phyloP scores from a whole-genome alignment of 306 rosid species.

The Pterocarpus santalinus region DNA sequence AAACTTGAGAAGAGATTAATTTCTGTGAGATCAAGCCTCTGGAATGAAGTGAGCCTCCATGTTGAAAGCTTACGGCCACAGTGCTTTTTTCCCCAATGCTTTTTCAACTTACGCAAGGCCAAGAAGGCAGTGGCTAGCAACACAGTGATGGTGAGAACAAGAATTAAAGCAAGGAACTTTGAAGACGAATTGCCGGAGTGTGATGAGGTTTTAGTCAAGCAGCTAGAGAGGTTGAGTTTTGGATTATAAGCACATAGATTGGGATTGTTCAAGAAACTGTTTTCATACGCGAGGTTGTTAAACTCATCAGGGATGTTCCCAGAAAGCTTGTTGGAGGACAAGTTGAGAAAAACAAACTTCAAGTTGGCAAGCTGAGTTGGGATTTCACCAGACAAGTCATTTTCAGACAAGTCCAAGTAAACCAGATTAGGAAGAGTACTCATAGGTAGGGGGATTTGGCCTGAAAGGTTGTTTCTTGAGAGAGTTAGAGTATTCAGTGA shows the following conservation, averaged over 20 bases:
- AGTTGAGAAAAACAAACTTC: conserved; percentile 72
- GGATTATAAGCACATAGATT: conserved; percentile 61
- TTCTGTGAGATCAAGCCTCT: conserved; percentile 67
- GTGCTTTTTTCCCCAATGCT: conserved; percentile 47
- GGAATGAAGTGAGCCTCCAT: conserved; percentile 92
- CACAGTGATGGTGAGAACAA: conserved; percentile 41
- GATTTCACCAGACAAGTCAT: conserved; percentile 75
- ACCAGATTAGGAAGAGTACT: conserved; percentile 61
- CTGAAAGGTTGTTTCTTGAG: conserved; percentile 74
- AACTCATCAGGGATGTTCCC: conserved; percentile 78
- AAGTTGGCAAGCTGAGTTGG: conserved; percentile 63
- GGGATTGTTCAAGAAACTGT: conserved; percentile 76
- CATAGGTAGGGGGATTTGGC: conserved; percentile 65
- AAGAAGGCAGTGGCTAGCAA: conserved; percentile 47
- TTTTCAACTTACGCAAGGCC: conserved; percentile 46
- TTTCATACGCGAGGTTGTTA: conserved; percentile 64
- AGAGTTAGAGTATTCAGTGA: conserved; percentile 67
- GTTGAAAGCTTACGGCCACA: conserved; percentile 47
- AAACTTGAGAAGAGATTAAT: conserved; percentile 58
- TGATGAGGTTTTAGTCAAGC: conserved; percentile 47
- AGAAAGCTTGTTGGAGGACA: conserved; percentile 78
- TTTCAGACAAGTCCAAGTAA: conserved; percentile 78
- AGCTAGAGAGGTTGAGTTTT: conserved; percentile 54
- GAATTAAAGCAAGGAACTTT: conserved; percentile 54
- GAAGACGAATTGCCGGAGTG: conserved; percentile 54